Evolutionary conservation across 148 eudicot genomes (phyloP).

Genomic region (Diospyros lotus): DNA sequence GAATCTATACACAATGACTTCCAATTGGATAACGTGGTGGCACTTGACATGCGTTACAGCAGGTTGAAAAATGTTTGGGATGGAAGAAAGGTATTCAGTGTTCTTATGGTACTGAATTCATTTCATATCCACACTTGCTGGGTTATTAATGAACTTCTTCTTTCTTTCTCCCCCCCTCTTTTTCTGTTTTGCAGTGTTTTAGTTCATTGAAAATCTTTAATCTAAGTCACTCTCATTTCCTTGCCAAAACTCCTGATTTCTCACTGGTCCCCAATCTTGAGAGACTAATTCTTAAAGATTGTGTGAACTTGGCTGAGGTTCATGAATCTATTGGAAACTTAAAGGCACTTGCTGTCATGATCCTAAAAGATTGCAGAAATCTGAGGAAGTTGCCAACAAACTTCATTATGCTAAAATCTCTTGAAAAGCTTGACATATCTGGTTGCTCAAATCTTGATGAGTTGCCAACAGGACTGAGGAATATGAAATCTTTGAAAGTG

Average conservation of each 20-base stretch:
- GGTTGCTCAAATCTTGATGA: slow-evolving; percentile 9
- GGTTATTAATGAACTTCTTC: neutral
- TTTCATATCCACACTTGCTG: no score
- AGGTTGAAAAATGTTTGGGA: neutral
- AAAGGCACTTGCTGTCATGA: neutral
- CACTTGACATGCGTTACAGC: neutral
- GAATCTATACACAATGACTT: neutral
- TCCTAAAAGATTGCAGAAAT: slow-evolving; percentile 8
- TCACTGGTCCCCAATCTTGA: neutral
- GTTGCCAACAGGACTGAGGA: neutral
- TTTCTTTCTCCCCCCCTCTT: neutral
- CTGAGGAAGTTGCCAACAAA: neutral
- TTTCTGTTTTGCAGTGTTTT: neutral
- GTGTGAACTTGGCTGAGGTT: slow-evolving; percentile 2
- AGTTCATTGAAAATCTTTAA: slow-evolving; percentile 14
- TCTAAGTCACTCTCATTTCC: slow-evolving; percentile 10
- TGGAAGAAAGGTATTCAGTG: neutral
- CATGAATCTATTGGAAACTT: slow-evolving; percentile 11
- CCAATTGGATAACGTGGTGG: neutral
- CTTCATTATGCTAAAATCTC: neutral
- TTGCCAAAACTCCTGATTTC: slow-evolving; percentile 8
- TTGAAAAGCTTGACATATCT: slow-evolving; percentile 7
- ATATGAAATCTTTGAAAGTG: neutral
- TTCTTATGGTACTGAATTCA: no score
- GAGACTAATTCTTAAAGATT: slow-evolving; percentile 3